Conservation (phyloP, 176 grass and related monocot species). For the Oryza officinalis region DNA sequence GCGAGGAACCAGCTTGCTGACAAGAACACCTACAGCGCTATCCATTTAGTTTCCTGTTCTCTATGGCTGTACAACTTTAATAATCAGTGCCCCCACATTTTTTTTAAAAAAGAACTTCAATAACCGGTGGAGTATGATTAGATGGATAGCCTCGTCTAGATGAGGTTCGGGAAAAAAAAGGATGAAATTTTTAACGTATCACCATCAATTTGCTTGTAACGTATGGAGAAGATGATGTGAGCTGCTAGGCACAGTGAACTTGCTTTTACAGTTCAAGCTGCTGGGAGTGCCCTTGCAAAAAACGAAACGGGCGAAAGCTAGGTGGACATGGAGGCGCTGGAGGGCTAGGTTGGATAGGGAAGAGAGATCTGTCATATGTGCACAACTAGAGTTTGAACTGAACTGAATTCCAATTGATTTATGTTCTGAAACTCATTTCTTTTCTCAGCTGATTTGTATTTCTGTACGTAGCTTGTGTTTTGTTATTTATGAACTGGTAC, state of each 20-base stretch:
- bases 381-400: background rate
- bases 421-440: background rate
- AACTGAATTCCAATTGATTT: background rate
- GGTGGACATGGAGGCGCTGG: too few species aligned
- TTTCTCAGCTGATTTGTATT: background rate
- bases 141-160: background rate
- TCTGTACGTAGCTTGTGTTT: background rate
- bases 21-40: background rate
- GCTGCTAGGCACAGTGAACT: background rate
- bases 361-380: background rate
- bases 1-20: background rate
- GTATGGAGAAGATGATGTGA: background rate
- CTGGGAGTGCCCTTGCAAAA: background rate
- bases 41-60: background rate
- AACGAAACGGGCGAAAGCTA: background rate
- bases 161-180: background rate
- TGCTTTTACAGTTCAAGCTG: background rate
- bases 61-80: background rate
- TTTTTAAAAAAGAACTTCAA: too few species aligned
- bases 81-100: background rate
- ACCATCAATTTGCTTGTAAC: background rate
- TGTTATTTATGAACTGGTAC: slow-evolving; percentile 5
- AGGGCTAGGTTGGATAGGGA: background rate
- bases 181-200: background rate
- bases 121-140: background rate